phyloP scores from a whole-genome alignment of 2,329 filamentous ascomycete species.

The Hansfordia pulvinata region DNA sequence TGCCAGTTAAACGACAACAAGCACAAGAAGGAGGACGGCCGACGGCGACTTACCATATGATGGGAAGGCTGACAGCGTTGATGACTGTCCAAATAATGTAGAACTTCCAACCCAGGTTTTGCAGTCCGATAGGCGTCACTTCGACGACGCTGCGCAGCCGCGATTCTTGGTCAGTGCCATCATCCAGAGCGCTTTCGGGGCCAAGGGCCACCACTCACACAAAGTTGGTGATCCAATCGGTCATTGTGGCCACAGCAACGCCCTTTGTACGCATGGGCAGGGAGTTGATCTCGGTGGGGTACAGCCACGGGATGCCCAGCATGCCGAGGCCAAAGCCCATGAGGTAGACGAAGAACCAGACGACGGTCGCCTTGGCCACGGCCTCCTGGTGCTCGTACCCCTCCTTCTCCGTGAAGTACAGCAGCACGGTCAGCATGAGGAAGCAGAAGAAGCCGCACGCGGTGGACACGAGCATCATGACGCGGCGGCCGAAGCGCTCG shows the following conservation, averaged over 20 bases:
- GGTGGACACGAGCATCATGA: conserved; percentile 2
- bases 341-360: conserved; percentile 4
- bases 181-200: too few relatives aligned
- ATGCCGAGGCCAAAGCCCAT: conserved; percentile 2
- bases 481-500: conserved; percentile 2
- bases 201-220: too few relatives aligned
- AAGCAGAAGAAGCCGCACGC: conserved; percentile 1
- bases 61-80: conserved; percentile 25
- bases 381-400: neutral
- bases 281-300: conserved; percentile 19
- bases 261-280: conserved; percentile 20
- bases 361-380: conserved; percentile 1
- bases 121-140: conserved; percentile 15
- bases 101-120: conserved; percentile 32
- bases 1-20: too few relatives aligned
- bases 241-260: conserved; percentile 17
- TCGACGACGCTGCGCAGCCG: conserved; percentile 17
- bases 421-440: conserved; percentile 1
- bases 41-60: too few relatives aligned
- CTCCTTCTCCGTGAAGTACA: neutral
- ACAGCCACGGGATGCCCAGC: conserved; percentile 10
- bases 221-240: conserved; percentile 20
- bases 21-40: too few relatives aligned
- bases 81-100: conserved; percentile 35
- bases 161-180: too few relatives aligned